These are phyloP conservation scores for Flaveria ramosissima DNA, from an alignment of 129 eudicot species.

Conservation along the genomic window DNA sequence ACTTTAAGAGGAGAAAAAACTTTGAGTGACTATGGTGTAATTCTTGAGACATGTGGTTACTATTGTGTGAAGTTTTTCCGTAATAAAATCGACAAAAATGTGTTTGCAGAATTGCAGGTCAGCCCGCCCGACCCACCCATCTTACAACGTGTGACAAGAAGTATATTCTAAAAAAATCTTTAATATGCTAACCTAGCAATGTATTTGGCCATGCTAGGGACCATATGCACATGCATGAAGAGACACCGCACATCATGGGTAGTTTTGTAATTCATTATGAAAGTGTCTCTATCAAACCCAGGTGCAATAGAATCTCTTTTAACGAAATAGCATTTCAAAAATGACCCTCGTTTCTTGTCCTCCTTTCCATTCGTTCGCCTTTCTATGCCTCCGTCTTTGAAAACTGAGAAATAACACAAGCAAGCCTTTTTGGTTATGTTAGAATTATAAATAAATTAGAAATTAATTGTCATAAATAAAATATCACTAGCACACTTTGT, in stretches of 20 bases:
- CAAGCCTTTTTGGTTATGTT: constrained; percentile 5
- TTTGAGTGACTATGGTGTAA: no score
- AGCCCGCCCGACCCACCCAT: background rate
- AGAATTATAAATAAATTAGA: background rate
- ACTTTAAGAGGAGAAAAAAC: no score
- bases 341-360: constrained; percentile 41
- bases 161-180: background rate
- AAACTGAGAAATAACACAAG: constrained; percentile 43
- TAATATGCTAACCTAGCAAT: constrained; percentile 58
- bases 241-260: constrained; percentile 53
- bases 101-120: background rate
- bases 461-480: background rate
- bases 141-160: background rate
- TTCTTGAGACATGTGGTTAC: no score
- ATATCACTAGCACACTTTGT: background rate
- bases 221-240: constrained; percentile 74
- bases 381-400: constrained; percentile 73
- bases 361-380: constrained; percentile 16
- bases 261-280: constrained; percentile 25
- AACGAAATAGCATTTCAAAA: constrained; percentile 59
- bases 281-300: constrained; percentile 24
- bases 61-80: no score
- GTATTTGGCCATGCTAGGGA: constrained; percentile 61
- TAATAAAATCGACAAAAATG: background rate
- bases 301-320: constrained; percentile 46